phyloP scores from a whole-genome alignment of 495 filamentous ascomycete species.

The Neurospora discreta region DNA sequence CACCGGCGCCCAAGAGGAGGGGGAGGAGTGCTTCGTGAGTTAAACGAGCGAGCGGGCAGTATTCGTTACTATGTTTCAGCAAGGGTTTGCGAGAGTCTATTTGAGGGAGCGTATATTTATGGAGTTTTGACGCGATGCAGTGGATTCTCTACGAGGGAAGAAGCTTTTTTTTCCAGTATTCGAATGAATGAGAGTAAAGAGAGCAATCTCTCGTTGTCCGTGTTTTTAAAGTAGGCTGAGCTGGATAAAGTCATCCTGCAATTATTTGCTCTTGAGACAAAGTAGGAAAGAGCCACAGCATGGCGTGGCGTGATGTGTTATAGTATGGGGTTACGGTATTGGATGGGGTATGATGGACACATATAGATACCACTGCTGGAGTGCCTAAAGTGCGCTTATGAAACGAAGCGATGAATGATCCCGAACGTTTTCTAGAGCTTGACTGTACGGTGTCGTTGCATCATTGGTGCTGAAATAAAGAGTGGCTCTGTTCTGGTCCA shows the following conservation, averaged over 20 bases:
- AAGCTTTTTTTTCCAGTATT: too few relatives aligned
- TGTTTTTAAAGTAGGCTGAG: background rate
- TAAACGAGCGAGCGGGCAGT: background rate
- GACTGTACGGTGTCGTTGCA: background rate
- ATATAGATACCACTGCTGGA: background rate
- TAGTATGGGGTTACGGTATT: background rate
- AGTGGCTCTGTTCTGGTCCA: too few relatives aligned
- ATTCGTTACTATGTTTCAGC: background rate
- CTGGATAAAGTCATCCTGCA: background rate
- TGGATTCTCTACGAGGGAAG: background rate
- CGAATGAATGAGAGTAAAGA: background rate
- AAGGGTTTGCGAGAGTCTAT: background rate
- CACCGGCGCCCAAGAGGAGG: slow-evolving; percentile 23
- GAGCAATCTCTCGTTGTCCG: background rate
- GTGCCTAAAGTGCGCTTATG: background rate
- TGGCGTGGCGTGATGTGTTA: background rate
- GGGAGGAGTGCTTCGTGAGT: slow-evolving; percentile 2
- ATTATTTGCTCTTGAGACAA: background rate
- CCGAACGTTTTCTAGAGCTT: background rate
- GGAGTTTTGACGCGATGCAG: background rate
- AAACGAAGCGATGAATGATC: background rate
- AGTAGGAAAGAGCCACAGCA: background rate
- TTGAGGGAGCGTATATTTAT: background rate
- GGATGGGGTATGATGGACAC: background rate
- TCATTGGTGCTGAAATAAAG: too few relatives aligned